Percentiles rank a stretch among this genome's conserved stretches.
Conservation (phyloP, 1,139 yeast species). For the Kodamaea arcana region DNA sequence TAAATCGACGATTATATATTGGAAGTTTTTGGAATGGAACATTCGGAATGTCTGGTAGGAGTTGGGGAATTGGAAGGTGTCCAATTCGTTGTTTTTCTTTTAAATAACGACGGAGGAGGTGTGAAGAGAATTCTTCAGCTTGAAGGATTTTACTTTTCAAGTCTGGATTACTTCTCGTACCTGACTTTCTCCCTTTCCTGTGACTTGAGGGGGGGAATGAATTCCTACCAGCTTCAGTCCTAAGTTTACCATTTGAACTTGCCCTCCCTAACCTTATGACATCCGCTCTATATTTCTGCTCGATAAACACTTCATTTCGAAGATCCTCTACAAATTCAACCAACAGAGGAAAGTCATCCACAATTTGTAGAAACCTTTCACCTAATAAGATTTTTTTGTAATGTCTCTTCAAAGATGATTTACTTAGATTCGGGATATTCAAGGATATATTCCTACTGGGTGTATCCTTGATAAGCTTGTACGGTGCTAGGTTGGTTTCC, state of each 20-base stretch:
- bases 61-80: conserved; percentile 31
- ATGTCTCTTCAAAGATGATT: too few relatives aligned
- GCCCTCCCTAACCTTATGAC: too few relatives aligned
- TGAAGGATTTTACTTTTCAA: conserved; percentile 7
- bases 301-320: conserved; percentile 12
- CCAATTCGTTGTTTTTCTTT: conserved; percentile 25
- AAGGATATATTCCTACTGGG: too few relatives aligned
- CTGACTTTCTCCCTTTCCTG: too few relatives aligned
- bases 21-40: conserved; percentile 3
- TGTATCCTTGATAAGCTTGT: too few relatives aligned
- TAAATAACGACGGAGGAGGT: conserved; percentile 25
- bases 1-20: conserved; percentile 5
- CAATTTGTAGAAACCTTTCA: not conserved
- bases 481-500: too few relatives aligned
- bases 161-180: too few relatives aligned
- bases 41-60: conserved; percentile 23
- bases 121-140: conserved; percentile 13
- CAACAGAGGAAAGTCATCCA: not conserved
- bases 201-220: too few relatives aligned
- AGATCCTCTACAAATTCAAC: conserved; percentile 6
- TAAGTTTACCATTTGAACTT: too few relatives aligned
- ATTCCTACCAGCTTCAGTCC: too few relatives aligned
- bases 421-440: too few relatives aligned
- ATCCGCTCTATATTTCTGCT: conserved; percentile 18
- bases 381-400: too few relatives aligned